phyloP scores from a whole-genome alignment of 1,284 basidiomycete genomes.

The Golubevia pallescens region DNA sequence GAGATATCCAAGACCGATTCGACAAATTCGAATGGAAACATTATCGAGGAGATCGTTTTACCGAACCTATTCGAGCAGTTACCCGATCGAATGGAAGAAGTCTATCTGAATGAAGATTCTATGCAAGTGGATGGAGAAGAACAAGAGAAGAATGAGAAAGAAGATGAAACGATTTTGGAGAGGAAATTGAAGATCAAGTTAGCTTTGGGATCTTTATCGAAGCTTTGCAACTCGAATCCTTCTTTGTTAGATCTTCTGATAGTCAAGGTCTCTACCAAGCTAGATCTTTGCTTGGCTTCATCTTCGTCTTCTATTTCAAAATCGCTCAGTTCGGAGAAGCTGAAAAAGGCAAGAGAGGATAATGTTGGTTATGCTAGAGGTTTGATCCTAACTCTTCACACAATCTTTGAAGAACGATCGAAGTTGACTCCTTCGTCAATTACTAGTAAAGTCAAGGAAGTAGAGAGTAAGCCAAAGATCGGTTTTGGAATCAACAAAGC shows the following conservation, averaged over 20 bases:
- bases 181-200: neutral
- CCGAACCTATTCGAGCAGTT: slow-evolving; percentile 55
- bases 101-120: neutral
- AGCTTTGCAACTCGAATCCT: neutral
- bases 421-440: neutral
- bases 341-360: slow-evolving; percentile 18
- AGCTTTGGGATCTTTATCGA: neutral
- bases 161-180: neutral
- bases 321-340: slow-evolving; percentile 4
- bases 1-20: slow-evolving; percentile 5
- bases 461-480: too few species aligned
- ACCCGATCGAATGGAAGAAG: neutral
- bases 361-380: slow-evolving; percentile 54
- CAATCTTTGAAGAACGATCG: slow-evolving; percentile 32
- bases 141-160: neutral
- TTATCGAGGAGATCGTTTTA: slow-evolving; percentile 45
- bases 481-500: too few species aligned
- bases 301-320: neutral
- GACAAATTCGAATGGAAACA: neutral
- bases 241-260: neutral
- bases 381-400: slow-evolving; percentile 43
- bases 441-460: too few species aligned
- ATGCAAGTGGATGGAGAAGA: neutral
- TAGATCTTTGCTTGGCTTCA: neutral
- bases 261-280: neutral